A percentile compares a stretch with the other conserved stretches of the same genome.
phyloP scores from a whole-genome alignment of 257 asterid genomes.

The Vinca minor region DNA sequence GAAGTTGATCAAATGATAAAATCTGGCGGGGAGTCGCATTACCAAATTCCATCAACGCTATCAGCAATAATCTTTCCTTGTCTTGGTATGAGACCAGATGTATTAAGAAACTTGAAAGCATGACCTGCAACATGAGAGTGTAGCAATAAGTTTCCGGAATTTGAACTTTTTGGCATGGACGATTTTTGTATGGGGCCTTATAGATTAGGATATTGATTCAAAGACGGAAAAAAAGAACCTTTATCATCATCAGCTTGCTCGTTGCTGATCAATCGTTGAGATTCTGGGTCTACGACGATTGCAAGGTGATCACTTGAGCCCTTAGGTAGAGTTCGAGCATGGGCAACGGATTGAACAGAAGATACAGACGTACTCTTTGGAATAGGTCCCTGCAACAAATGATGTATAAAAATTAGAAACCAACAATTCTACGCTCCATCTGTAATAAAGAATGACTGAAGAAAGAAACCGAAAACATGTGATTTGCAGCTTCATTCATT shows the following conservation, averaged over 20 bases:
- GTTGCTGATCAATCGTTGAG: conserved; percentile 51
- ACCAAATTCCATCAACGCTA: conserved; percentile 90
- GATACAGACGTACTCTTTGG: conserved; percentile 46
- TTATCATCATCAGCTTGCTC: conserved; percentile 70
- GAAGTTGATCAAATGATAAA: neutral
- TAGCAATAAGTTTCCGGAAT: conserved; percentile 2
- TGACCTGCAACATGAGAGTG: conserved; percentile 53
- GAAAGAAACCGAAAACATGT: conserved; percentile 4
- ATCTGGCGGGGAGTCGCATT: conserved; percentile 19
- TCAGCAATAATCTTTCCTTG: conserved; percentile 88
- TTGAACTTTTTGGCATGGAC: neutral
- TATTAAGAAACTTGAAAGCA: conserved; percentile 65
- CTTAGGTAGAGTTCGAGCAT: conserved; percentile 69
- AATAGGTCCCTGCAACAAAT: conserved; percentile 49
- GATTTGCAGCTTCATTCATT: neutral
- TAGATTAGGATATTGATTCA: neutral
- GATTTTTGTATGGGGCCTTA: neutral
- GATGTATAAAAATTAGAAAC: conserved; percentile 14
- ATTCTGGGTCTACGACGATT: conserved; percentile 65
- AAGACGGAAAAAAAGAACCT: conserved; percentile 34
- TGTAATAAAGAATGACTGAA: neutral
- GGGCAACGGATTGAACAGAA: conserved; percentile 67
- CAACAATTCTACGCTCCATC: neutral
- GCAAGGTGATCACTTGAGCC: conserved; percentile 90
- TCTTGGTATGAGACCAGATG: conserved; percentile 80